Evolutionary conservation across 75 land plant species (phyloP), one percentile per base, ranked within the genome.

Genomic region (Ceratopteris richardii): DNA sequence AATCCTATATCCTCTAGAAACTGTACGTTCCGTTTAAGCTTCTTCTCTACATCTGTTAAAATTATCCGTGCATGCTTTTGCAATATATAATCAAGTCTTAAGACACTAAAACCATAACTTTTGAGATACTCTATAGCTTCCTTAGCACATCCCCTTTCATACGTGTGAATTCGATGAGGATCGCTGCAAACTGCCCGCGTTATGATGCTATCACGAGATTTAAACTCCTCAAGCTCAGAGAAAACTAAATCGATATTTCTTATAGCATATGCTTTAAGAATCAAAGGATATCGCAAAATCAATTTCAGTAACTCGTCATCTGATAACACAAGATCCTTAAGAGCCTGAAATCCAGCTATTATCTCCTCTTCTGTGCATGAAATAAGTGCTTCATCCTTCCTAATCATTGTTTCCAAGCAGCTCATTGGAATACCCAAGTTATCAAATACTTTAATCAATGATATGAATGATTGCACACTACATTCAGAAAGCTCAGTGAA

Each of bases 321-420:
- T 18, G 54, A 52, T 22, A 24, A 1, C 5, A 22, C 27, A 4
- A 52, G 54, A 22, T 4, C 28, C 23, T 26, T 52, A 3, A 52
- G 28, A 28, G 7, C 28, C 3, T 52, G 25, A 52, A 26, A 22
- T 5, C 54, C 29, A 22, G 24, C 54, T 52, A 24, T 6, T 11
- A 52, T 52, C 54, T 52, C 54, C 3, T 52, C 28, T 13, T 26
- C 29, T 23, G 28, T 52, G 23, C 28, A 26, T 12, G 54, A 52
- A 13, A 52, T 1, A 26, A 52, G 6, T 14, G 2, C 6, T 12
- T 1, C 9, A 13, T 52, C 54, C 29, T 52, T 24, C 2, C 23
- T 23, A 3, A 52, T 3, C 54, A 52, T 52, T 1, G 5, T 23
- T 1, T 28, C 54, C 14, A 52, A 7, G 18, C 23, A 4, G 28